These are phyloP conservation scores for Trametes sp. DNA, from an alignment of 1,284 basidiomycete genomes.

Conservation along the genomic window DNA sequence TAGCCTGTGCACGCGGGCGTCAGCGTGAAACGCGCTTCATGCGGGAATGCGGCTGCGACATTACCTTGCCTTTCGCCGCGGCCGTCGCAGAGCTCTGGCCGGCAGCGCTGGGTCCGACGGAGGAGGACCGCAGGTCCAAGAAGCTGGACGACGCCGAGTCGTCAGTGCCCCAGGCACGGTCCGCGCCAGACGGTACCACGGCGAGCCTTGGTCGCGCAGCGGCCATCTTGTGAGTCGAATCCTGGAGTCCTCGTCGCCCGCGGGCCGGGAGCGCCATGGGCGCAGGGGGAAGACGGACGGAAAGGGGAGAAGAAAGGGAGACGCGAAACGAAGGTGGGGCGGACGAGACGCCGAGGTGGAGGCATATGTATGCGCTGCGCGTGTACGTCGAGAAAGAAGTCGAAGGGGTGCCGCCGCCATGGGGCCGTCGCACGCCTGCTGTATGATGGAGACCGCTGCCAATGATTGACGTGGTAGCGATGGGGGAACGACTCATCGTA, in stretches of 20 bases:
- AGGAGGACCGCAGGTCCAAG: slow-evolving; percentile 26
- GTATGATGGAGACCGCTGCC: slow-evolving; percentile 27
- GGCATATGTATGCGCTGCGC: slow-evolving; percentile 29
- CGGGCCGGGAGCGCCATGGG: slow-evolving; percentile 34
- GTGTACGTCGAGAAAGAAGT: slow-evolving; percentile 15
- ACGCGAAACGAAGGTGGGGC: slow-evolving; percentile 26
- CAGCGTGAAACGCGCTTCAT: slow-evolving; percentile 3
- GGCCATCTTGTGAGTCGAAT: slow-evolving; percentile 41
- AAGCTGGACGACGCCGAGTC: slow-evolving; percentile 33
- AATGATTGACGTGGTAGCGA: slow-evolving; percentile 34
- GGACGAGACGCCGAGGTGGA: slow-evolving; percentile 15
- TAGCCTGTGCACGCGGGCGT: slow-evolving; percentile 12
- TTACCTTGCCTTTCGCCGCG: slow-evolving; percentile 25
- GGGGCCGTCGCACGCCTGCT: slow-evolving; percentile 23
- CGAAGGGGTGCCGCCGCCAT: slow-evolving; percentile 20
- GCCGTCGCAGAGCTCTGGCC: slow-evolving; percentile 11
- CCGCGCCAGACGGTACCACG: slow-evolving; percentile 39
- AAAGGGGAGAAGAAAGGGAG: slow-evolving; percentile 24
- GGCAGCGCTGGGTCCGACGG: slow-evolving; percentile 17
- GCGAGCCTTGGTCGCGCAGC: slow-evolving; percentile 44
- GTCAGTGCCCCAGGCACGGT: slow-evolving; percentile 43
- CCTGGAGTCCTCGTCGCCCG: slow-evolving; percentile 33
- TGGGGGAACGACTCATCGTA: slow-evolving; percentile 28
- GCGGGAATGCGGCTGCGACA: slow-evolving; percentile 3
- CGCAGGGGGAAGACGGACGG: slow-evolving; percentile 23